Conservation (phyloP, 345 rosid genomes). For the Anastatica hierochuntica region DNA sequence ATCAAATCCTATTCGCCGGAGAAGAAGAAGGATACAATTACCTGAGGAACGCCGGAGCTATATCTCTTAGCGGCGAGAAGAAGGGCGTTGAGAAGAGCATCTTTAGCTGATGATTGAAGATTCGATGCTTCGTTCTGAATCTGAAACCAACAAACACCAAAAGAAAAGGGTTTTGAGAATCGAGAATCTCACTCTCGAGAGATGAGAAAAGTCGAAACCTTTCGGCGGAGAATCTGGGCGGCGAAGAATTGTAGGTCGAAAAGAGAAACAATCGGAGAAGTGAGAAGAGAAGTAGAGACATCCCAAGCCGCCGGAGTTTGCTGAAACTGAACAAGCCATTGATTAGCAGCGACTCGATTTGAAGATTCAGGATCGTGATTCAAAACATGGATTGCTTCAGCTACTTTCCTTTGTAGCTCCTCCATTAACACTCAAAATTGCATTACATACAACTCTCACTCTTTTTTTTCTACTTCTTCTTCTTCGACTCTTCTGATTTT, state of each 20-base stretch:
- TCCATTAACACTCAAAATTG: slow-evolving; percentile 42
- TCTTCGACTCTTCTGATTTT: neutral
- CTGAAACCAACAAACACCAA: slow-evolving; percentile 32
- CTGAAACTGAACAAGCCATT: slow-evolving; percentile 93
- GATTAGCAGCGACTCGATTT: slow-evolving; percentile 92
- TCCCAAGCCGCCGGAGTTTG: slow-evolving; percentile 89
- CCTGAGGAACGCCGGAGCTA: slow-evolving; percentile 93
- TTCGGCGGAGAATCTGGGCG: slow-evolving; percentile 91
- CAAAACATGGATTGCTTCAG: slow-evolving; percentile 79
- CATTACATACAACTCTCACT: neutral
- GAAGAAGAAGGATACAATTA: slow-evolving; percentile 29
- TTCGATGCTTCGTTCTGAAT: slow-evolving; percentile 76
- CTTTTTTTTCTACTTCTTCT: neutral
- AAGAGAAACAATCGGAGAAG: slow-evolving; percentile 47
- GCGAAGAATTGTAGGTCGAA: slow-evolving; percentile 87
- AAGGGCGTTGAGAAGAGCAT: slow-evolving; percentile 73
- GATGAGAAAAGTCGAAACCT: slow-evolving; percentile 40
- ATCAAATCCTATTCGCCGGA: neutral
- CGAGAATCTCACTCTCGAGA: neutral
- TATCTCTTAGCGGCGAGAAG: slow-evolving; percentile 76
- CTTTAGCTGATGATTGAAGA: slow-evolving; percentile 59
- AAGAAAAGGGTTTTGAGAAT: neutral
- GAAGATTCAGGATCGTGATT: slow-evolving; percentile 86
- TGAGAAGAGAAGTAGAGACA: slow-evolving; percentile 80
- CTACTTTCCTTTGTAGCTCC: slow-evolving; percentile 77